phyloP scores from a whole-genome alignment of 1,139 yeast genomes.

The Diutina neorugosa region DNA sequence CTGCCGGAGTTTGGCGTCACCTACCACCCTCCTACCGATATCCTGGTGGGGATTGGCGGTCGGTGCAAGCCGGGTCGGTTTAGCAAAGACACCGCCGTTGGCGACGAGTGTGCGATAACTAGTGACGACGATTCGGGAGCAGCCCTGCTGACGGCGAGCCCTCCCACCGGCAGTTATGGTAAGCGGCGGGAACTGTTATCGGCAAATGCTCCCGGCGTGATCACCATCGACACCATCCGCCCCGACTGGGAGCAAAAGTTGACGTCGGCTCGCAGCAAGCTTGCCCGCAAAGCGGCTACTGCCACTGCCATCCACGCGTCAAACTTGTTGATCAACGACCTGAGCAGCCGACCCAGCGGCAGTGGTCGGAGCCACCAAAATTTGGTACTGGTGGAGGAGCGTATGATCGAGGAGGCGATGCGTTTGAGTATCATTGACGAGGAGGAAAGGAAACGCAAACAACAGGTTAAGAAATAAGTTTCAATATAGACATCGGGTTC shows the following conservation, averaged over 20 bases:
- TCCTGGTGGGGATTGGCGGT: slow-evolving; percentile 45
- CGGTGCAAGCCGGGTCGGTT: slow-evolving; percentile 24
- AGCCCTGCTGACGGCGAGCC: slow-evolving; percentile 6
- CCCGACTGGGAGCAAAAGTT: slow-evolving; percentile 88
- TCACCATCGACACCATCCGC: slow-evolving; percentile 69
- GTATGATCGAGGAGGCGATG: slow-evolving; percentile 79
- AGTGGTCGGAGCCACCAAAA: slow-evolving; percentile 8
- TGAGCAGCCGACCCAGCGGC: slow-evolving; percentile 9
- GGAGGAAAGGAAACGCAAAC: slow-evolving; percentile 30
- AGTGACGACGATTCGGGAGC: slow-evolving; percentile 5
- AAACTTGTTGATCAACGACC: slow-evolving; percentile 53
- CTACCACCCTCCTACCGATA: slow-evolving; percentile 49
- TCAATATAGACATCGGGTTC: not conserved
- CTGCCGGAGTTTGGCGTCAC: slow-evolving; percentile 77
- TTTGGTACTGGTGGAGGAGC: slow-evolving; percentile 41
- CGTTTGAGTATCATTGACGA: slow-evolving; percentile 62
- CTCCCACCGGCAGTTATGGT: not conserved
- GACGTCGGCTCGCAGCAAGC: slow-evolving; percentile 55
- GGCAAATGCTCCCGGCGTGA: slow-evolving; percentile 51
- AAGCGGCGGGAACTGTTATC: slow-evolving; percentile 37
- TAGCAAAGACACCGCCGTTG: not conserved
- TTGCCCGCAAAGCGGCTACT: slow-evolving; percentile 83
- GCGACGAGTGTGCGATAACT: slow-evolving; percentile 5
- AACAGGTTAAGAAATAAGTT: not conserved
- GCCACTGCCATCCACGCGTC: slow-evolving; percentile 66